phyloP scores from a whole-genome alignment of 495 filamentous ascomycete genomes.

The Trichoderma reesei region DNA sequence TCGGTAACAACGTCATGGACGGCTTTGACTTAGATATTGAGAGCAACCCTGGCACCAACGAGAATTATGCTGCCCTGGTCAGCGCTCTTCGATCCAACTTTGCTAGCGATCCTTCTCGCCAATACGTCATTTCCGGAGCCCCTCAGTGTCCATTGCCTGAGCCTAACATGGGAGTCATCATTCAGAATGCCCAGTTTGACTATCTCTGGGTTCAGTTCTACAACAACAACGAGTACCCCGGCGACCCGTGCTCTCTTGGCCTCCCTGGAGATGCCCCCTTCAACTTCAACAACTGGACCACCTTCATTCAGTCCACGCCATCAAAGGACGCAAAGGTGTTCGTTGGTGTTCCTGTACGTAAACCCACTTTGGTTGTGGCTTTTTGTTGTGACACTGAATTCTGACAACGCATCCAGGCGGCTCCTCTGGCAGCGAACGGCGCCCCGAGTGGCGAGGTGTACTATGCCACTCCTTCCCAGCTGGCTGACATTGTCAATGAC shows the following conservation, averaged over 20 bases:
- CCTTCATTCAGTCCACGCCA: conserved; percentile 41
- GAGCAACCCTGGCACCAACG: conserved; percentile 16
- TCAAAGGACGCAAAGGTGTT: conserved; percentile 47
- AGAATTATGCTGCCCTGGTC: conserved; percentile 23
- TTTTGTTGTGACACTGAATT: neutral
- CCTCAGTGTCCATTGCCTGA: conserved; percentile 51
- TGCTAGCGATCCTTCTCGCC: conserved; percentile 23
- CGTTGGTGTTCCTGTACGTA: conserved; percentile 47
- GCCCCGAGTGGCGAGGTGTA: conserved; percentile 7
- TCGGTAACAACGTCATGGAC: conserved; percentile 31
- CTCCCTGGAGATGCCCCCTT: conserved; percentile 31
- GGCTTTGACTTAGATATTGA: conserved; percentile 59
- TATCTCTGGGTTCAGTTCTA: conserved; percentile 58
- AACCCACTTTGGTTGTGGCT: conserved; percentile 21
- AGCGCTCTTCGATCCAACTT: conserved; percentile 41
- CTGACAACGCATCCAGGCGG: neutral
- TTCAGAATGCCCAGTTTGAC: conserved; percentile 42
- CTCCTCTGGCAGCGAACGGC: neutral
- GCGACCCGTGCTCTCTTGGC: neutral
- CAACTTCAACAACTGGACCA: conserved; percentile 50
- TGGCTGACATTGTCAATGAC: conserved; percentile 16
- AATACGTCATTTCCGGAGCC: conserved; percentile 43
- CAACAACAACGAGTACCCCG: conserved; percentile 49
- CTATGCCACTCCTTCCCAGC: conserved; percentile 15
- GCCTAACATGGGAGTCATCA: conserved; percentile 36